A percentile compares a stretch with the other conserved stretches of the same genome.
phyloP scores from a whole-genome alignment of 495 filamentous ascomycete species.

The Pseudomonodictys pantanalensis region DNA sequence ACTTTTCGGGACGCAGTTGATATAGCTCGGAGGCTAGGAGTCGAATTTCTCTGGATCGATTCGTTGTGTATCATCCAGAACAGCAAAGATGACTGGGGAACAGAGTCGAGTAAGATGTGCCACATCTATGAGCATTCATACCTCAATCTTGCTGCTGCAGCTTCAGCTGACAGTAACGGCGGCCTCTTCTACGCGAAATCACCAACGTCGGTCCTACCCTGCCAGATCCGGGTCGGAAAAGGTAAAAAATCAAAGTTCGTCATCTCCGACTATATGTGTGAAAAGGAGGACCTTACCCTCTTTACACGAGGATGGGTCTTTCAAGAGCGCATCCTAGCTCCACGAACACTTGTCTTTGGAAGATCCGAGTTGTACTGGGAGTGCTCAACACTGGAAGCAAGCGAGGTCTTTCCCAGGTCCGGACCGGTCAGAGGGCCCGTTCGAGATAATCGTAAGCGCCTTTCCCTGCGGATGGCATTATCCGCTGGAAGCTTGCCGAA shows the following conservation, averaged over 20 bases:
- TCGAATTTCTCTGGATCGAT: conserved; percentile 29
- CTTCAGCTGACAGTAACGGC: neutral
- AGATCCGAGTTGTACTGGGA: neutral
- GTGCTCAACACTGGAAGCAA: neutral
- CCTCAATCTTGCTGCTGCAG: conserved; percentile 10
- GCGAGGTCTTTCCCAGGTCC: too few relatives aligned
- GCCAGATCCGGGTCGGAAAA: too few relatives aligned
- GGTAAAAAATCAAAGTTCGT: neutral
- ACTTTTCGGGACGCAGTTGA: conserved; percentile 20
- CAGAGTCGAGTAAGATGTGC: neutral
- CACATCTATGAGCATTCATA: neutral
- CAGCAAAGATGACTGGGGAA: conserved; percentile 10
- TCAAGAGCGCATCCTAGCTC: neutral
- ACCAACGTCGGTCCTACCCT: too few relatives aligned
- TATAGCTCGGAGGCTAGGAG: conserved; percentile 6
- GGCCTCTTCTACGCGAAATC: too few relatives aligned
- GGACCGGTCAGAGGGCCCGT: neutral
- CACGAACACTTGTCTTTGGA: neutral
- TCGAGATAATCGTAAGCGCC: neutral
- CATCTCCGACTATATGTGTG: neutral
- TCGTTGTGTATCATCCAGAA: conserved; percentile 10
- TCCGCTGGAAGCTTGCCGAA: too few relatives aligned
- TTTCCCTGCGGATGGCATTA: neutral
- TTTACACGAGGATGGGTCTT: neutral
- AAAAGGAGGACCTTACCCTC: neutral